Percentiles rank a stretch among this genome's conserved stretches.
phyloP scores from a whole-genome alignment of 192 early-diverging fungal genomes.

The Lobosporangium transversale region DNA sequence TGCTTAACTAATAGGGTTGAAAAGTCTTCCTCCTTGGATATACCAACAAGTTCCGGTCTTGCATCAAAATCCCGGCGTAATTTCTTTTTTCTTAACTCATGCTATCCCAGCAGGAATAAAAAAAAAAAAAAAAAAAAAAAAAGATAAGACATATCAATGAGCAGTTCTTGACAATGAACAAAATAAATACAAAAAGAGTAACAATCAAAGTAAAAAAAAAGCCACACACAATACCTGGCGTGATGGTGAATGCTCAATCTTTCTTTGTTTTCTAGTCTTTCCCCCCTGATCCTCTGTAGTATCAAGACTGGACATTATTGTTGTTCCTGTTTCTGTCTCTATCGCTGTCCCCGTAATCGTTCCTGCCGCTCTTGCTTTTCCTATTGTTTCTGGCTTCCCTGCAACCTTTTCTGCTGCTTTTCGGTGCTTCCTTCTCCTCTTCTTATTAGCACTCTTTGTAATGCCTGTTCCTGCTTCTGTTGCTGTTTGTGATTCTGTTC shows the following conservation, averaged over 20 bases:
- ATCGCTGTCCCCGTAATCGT: too few species aligned
- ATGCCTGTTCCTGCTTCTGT: too few species aligned
- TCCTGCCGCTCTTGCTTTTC: background rate
- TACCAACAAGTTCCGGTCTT: conserved; percentile 31
- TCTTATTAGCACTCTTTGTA: background rate
- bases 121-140: background rate
- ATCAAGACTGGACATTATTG: too few species aligned
- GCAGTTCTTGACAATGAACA: too few species aligned
- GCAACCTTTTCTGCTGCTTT: background rate
- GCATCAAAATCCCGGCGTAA: conserved; percentile 14
- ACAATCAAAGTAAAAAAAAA: too few species aligned
- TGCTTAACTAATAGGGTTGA: conserved; percentile 27
- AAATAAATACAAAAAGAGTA: too few species aligned
- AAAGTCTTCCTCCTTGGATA: conserved; percentile 31
- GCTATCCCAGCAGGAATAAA: background rate
- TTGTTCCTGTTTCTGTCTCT: too few species aligned
- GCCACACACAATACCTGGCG: too few species aligned
- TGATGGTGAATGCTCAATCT: too few species aligned
- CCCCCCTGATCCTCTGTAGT: too few species aligned
- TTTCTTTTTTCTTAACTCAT: conserved; percentile 7
- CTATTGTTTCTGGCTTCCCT: background rate
- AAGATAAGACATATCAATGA: background rate
- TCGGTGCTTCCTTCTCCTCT: conserved; percentile 4
- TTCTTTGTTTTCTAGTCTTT: too few species aligned
- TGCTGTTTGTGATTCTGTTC: conserved; percentile 11